Evolutionary conservation across 768 basidiomycete species (phyloP), one percentile per base, ranked within the genome.

Genomic region (Tubosaeta sp.): DNA sequence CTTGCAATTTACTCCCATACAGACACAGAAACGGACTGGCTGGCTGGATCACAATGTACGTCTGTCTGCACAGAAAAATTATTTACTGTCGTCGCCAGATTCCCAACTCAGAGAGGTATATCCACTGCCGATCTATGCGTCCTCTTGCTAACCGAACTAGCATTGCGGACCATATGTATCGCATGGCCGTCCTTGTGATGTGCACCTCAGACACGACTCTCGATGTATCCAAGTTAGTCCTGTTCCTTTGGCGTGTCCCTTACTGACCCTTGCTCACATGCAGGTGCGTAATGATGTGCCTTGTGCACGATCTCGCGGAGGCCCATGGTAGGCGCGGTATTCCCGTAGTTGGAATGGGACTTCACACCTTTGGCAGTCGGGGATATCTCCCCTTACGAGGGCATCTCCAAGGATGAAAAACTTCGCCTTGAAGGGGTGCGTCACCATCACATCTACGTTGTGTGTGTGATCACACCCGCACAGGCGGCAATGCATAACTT

Each of bases 221-320:
- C 8, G 87, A 90, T 66, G 68, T 88, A 22, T 68, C 87, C 60
- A 87, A 86, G 90, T 90, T 52, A 46, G 80, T 62, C 30, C 29
- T 11, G 7, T 16, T 1, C 13, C 8, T 12, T 19, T n/a, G 10
- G 6, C 12, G 9, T 14, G n/a, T 16, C 30, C 31, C 24, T 49
- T 9, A 19, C 12, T 40, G 24, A 32, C 27, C n/a, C 41, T 14
- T 44, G 25, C 25, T 27, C 25, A 27, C 9, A 9, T 40, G 8
- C 36, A 87, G 86, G 76, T 90, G 87, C 52, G 84, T 90, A 12
- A 86, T 94, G 89, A 86, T 97, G 80, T 83, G 83, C 18, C 57
- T 95, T 31, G 90, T 96, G 13, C 95, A 99, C 62, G 95, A 99
- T 69, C 79, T 99, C 13, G 94, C 94, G 6, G 95, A 99, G 68